Conservation (phyloP, 2,329 filamentous ascomycete genomes). For the Neofusicoccum ribis region DNA sequence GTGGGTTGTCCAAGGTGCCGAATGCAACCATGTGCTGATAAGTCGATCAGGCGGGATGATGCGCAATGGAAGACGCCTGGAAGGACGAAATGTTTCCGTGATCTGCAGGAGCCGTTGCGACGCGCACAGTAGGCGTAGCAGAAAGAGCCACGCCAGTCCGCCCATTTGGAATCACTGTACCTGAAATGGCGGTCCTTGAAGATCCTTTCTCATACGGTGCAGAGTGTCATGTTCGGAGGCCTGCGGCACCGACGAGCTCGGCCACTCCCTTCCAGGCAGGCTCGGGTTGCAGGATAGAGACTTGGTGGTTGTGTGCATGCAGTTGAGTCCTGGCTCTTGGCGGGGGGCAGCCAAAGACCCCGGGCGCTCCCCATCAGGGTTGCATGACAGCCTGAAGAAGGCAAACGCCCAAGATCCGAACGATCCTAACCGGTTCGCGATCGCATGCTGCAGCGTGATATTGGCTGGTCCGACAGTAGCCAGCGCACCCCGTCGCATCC, state of each 20-base stretch:
- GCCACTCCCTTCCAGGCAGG: not conserved
- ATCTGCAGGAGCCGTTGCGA: conserved; percentile 12
- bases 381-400: not conserved
- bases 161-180: conserved; percentile 6
- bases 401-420: conserved; percentile 9
- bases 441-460: not conserved
- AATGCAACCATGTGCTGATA: not conserved
- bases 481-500: not conserved
- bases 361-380: not conserved
- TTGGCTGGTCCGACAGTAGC: not conserved
- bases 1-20: not conserved
- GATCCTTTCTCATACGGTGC: conserved; percentile 3
- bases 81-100: conserved; percentile 10
- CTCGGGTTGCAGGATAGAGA: not conserved
- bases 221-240: not conserved
- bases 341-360: conserved; percentile 6
- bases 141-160: not conserved
- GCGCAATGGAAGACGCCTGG: conserved; percentile 3
- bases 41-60: not conserved
- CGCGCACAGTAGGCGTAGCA: conserved; percentile 4
- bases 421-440: not conserved
- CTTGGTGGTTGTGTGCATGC: not conserved
- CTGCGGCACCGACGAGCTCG: not conserved
- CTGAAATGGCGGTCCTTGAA: not conserved
- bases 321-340: not conserved